Base-by-base conservation (phyloP, 345 rosid species). In the Heritiera fomes region DNA sequence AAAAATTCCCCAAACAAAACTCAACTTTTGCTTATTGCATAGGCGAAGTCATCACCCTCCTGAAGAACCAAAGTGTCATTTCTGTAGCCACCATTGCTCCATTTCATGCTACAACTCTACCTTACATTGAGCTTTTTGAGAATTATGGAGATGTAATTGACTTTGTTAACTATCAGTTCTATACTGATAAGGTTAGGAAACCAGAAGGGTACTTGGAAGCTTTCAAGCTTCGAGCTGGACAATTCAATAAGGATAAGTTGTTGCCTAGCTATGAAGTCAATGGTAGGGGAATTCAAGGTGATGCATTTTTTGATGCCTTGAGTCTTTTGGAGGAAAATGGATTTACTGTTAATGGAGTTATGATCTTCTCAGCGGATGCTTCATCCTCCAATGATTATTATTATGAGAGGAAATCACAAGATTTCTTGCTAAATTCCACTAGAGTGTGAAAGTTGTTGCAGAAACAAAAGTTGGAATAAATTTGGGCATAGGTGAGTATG, bases 251-350 rank as follows among this genome's bases (percentile, higher is more conserved):
- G 59, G 82, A 60, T 5, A 90, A 88, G 68, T 38, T 88, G 78
- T 15, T 90, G 77, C 88, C 91, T 0, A 90, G 90, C 81, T 90
- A 88, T 71, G 90, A 90, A 75, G 85, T 86, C 7, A 73, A 88
- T 0, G 90, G 90, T n/a, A 87, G 89, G 47, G 93, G 92, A 0
- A 89, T 89, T n/a, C 91, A 89, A 69, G 94, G 94, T 65, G 91
- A 88, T 32, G 82, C 76, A 0, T 89, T 91, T 72, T 88, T 49
- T 49, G 53, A 49, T 34, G 86, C 92, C 12, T 79, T 91, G 3
- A 75, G 5, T 14, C 76, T 88, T 70, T 59, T 87, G 79, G 79
- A 85, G 76, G 75, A 40, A 14, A 84, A 83, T 50, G 90, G 87
- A 7, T 87, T 84, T 23, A 75, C 71, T 6, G 82, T 89, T 67